Conservation (phyloP, 1,284 basidiomycete species). For the Ustilago cynodontis region DNA sequence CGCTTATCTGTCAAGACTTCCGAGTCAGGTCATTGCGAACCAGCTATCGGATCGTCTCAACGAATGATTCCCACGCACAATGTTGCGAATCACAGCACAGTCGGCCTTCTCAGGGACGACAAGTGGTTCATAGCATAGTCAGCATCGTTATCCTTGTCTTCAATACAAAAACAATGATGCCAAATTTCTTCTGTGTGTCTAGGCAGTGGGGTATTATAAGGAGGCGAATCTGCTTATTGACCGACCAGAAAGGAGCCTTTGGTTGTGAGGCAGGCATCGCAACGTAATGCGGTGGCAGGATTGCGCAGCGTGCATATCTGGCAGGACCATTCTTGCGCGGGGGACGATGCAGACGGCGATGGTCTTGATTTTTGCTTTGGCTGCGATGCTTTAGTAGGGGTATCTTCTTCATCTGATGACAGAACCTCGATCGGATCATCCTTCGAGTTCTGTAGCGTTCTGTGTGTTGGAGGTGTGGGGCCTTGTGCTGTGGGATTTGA, state of each 20-base stretch:
- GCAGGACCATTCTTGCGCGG: constrained; percentile 28
- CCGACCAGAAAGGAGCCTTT: constrained; percentile 28
- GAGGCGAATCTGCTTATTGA: constrained; percentile 5
- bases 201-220: background rate
- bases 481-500: constrained; percentile 1
- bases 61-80: constrained; percentile 12
- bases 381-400: background rate
- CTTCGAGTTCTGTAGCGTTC: constrained; percentile 3
- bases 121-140: background rate
- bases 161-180: background rate
- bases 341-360: background rate
- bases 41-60: constrained; percentile 43
- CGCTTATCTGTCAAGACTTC: constrained; percentile 30
- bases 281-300: constrained; percentile 7
- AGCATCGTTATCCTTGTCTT: background rate
- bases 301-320: constrained; percentile 48
- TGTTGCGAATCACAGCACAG: too few relatives aligned
- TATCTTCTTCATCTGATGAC: constrained; percentile 34
- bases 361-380: background rate
- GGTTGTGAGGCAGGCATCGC: constrained; percentile 39
- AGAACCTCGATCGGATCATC: constrained; percentile 32
- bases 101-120: background rate
- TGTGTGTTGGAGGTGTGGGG: background rate
- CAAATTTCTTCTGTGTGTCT: background rate
- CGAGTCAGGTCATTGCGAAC: constrained; percentile 34